Conservation (phyloP, 345 rosid species). For the Salix suchowensis region DNA sequence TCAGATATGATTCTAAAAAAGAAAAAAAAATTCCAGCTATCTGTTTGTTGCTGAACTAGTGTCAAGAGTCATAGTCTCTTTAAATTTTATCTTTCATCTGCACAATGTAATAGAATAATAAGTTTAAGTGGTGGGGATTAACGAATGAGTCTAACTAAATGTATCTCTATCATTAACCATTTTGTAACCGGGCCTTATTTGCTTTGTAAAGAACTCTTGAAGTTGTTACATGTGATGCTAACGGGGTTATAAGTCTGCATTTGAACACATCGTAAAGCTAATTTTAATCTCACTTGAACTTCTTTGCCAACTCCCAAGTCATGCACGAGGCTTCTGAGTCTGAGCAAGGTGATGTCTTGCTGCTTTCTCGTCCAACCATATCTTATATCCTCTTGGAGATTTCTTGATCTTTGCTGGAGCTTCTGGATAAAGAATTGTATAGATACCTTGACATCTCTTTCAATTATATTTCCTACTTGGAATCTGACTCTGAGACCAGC, state of each 20-base stretch:
- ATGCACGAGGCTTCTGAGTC: neutral
- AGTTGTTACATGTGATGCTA: neutral
- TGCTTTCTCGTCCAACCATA: neutral
- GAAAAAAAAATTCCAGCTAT: no score
- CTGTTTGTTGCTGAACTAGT: no score
- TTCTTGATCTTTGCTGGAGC: neutral
- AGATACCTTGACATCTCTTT: neutral
- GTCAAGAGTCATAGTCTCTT: no score
- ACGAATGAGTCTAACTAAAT: neutral
- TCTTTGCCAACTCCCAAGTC: neutral
- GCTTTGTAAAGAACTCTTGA: neutral
- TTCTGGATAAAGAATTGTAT: neutral
- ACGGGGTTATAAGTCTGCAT: neutral
- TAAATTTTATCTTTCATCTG: neutral
- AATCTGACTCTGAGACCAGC: neutral
- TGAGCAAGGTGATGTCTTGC: neutral
- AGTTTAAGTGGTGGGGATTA: neutral
- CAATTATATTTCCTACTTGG: neutral
- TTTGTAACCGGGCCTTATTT: neutral
- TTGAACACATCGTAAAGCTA: neutral
- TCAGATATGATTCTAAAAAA: no score
- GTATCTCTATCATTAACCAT: neutral
- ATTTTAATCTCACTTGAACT: neutral
- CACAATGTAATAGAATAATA: neutral
- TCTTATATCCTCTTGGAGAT: neutral